These are phyloP conservation scores for Botryotinia globosa DNA, from an alignment of 2,329 filamentous ascomycete genomes.

Conservation along the genomic window DNA sequence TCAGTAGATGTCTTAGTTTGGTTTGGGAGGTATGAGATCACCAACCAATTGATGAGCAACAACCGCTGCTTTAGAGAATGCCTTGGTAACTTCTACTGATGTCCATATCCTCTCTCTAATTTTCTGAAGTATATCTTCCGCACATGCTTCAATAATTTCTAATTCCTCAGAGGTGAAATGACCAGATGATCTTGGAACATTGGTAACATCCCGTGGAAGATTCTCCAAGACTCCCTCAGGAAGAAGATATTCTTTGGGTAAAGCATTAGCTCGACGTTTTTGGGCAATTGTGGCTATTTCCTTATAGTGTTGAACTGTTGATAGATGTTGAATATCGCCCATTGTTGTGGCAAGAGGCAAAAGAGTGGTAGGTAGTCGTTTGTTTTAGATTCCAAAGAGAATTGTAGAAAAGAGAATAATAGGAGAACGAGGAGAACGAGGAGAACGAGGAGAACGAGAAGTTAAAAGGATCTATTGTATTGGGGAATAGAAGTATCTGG, in stretches of 20 bases:
- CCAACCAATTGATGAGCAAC: slow-evolving; percentile 48
- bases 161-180: slow-evolving; percentile 18
- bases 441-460: background rate
- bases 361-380: background rate
- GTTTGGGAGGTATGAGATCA: background rate
- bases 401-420: background rate
- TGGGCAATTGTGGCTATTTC: slow-evolving; percentile 41
- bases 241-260: slow-evolving; percentile 37
- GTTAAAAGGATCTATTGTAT: background rate
- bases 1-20: background rate
- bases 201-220: slow-evolving; percentile 26
- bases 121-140: slow-evolving; percentile 29
- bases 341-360: background rate
- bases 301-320: slow-evolving; percentile 40
- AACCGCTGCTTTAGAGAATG: slow-evolving; percentile 49
- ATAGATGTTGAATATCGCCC: slow-evolving; percentile 10
- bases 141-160: slow-evolving; percentile 35
- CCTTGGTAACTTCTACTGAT: slow-evolving; percentile 42
- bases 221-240: slow-evolving; percentile 27
- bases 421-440: background rate
- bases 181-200: slow-evolving; percentile 13
- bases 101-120: slow-evolving; percentile 28
- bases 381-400: background rate
- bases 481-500: background rate
- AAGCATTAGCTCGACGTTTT: slow-evolving; percentile 37